Percentiles rank a stretch among this genome's conserved stretches.
phyloP scores from a whole-genome alignment of 2,329 filamentous ascomycete genomes.

The Cladophialophora psammophila region DNA sequence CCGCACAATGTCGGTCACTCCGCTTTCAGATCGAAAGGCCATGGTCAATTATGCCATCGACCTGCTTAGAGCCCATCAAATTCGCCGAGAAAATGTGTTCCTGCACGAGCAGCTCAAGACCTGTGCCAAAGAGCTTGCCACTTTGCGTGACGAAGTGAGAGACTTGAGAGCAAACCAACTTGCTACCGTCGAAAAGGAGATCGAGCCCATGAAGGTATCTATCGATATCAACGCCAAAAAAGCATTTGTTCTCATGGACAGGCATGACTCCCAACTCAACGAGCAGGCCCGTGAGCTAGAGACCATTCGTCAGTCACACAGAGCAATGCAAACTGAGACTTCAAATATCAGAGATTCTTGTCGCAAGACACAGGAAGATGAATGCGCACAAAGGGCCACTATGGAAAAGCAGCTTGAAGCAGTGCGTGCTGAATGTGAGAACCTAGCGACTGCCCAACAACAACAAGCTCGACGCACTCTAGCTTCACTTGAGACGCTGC shows the following conservation, averaged over 20 bases:
- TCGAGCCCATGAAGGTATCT: neutral
- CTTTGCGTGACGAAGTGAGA: slow-evolving; percentile 26
- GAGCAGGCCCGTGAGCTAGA: slow-evolving; percentile 15
- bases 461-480: slow-evolving; percentile 10
- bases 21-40: slow-evolving; percentile 23
- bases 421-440: neutral
- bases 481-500: slow-evolving; percentile 12
- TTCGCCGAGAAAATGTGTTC: slow-evolving; percentile 38
- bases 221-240: neutral
- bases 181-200: neutral
- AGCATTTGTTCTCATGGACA: neutral
- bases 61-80: slow-evolving; percentile 36
- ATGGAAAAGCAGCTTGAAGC: slow-evolving; percentile 11
- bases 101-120: slow-evolving; percentile 33
- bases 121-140: slow-evolving; percentile 24
- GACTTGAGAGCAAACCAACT: slow-evolving; percentile 5
- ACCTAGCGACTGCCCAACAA: neutral
- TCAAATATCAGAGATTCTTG: neutral
- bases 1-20: slow-evolving; percentile 6
- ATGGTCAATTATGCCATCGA: slow-evolving; percentile 36
- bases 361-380: neutral
- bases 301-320: slow-evolving; percentile 1
- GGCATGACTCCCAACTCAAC: neutral
- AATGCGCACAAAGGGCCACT: neutral
- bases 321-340: slow-evolving; percentile 13